phyloP scores from a whole-genome alignment of 805 yeast species.

The Barnettozyma sp. region DNA sequence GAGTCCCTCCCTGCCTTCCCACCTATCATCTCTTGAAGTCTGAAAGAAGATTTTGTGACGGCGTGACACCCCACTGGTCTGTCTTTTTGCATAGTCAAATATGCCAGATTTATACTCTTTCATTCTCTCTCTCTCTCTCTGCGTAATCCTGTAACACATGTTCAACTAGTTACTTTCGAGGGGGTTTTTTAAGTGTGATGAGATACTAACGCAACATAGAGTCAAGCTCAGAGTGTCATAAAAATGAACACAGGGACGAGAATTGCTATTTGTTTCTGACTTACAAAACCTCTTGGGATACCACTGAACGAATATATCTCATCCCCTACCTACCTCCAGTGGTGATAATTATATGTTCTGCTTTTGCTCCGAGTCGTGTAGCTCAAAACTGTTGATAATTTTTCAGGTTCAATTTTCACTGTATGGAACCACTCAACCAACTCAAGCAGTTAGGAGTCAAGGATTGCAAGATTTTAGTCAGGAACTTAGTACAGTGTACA shows the following conservation, averaged over 20 bases:
- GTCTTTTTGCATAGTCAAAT: constrained; percentile 51
- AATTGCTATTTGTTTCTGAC: constrained; percentile 41
- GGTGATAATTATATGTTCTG: background rate
- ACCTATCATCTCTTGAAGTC: constrained; percentile 24
- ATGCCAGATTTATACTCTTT: constrained; percentile 42
- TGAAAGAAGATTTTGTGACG: constrained; percentile 11
- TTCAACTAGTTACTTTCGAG: no score
- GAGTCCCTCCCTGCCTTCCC: constrained; percentile 47
- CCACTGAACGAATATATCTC: background rate
- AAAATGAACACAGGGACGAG: constrained; percentile 56
- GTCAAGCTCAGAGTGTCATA: constrained; percentile 81
- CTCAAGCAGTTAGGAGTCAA: background rate
- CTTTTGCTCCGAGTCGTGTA: no score
- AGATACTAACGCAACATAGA: constrained; percentile 76
- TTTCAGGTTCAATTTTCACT: no score
- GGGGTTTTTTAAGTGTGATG: no score
- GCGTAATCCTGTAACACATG: no score
- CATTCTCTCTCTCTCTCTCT: no score
- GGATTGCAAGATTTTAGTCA: background rate
- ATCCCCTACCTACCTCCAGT: background rate
- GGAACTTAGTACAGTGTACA: background rate
- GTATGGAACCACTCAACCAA: no score
- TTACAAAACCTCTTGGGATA: no score
- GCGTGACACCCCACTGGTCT: no score
- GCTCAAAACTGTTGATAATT: no score